Base-by-base conservation (phyloP, 2,329 filamentous ascomycete species). In the Trichoderma polysporum region DNA sequence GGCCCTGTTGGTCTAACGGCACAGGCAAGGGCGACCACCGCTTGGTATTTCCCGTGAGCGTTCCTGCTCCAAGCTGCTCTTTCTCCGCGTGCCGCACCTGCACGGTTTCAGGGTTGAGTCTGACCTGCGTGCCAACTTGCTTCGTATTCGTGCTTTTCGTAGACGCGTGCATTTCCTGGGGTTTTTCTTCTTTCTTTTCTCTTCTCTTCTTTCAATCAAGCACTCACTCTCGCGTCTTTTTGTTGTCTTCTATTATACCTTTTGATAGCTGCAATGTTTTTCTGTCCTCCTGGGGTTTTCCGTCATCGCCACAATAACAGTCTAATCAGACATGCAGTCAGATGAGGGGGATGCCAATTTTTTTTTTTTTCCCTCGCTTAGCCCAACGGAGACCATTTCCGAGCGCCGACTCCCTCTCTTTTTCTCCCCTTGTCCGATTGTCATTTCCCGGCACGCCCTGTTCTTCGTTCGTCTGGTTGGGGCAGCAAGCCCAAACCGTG, bases 351-450 rank as follows among this genome's bases (percentile, higher is more conserved):
- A 63, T 47, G 25, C 37, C 49, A 47, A 64, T 29, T 35, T 27
- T 4, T 56, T 64, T 64, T 56, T 27, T 4, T 56, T 64, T 64
- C 47, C 50, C 37, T 64, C 61, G 61, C 61, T 64, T 64, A 64
- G 61, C 61, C 61, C 29, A 56, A 64, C 61, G 61, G 61, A 64
- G 61, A 54, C 61, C 61, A 47, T 64, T 64, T 64, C 61, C 61
- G 61, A 64, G 50, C 47, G 41, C 50, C 61, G 50, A 64, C 47
- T 49, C 54, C 29, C 45, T 53, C 53, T 41, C 25, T 29, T 7
- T 29, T n/a, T 64, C 41, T 53, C 47, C 63, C 63, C 35, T 66
- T 52, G 45, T 53, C 62, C 53, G 53, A 47, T 52, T 58, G 53
- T 57, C 62, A 66, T 52, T 64, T 64, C 49, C 37, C 50, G 37